phyloP scores from a whole-genome alignment of 75 land plant species.

The Azolla pinnata region DNA sequence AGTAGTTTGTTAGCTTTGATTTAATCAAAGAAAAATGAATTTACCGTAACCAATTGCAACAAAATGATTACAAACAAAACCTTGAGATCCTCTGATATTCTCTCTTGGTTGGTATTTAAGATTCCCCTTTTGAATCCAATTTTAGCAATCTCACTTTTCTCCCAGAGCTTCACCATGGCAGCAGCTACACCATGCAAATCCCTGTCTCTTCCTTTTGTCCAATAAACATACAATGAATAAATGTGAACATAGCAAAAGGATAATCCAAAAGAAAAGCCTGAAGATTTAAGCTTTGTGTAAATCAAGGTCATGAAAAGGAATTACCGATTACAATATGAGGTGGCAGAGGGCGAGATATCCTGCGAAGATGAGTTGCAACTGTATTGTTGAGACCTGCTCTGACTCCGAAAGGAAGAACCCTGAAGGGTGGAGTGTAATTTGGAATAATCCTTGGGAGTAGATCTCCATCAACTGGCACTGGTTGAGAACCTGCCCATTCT shows the following conservation, averaged over 20 bases:
- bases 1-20: neutral
- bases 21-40: neutral
- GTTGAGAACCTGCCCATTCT: conserved; percentile 56
- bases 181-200: conserved; percentile 56
- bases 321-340: conserved; percentile 81
- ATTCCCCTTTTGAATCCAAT: conserved; percentile 70
- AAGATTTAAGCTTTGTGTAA: no score
- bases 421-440: conserved; percentile 43
- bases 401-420: conserved; percentile 50
- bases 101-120: conserved; percentile 47
- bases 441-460: conserved; percentile 41
- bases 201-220: conserved; percentile 55
- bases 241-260: no score
- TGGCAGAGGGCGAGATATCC: conserved; percentile 41
- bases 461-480: conserved; percentile 68
- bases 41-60: neutral
- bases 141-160: conserved; percentile 62
- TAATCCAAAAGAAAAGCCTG: no score
- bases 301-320: no score
- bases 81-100: conserved; percentile 77
- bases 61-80: conserved; percentile 21
- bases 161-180: conserved; percentile 69
- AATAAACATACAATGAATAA: no score
- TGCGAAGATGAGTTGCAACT: conserved; percentile 40
- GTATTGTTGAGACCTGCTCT: conserved; percentile 23